Evolutionary conservation across 352 stramenopile species (phyloP), one percentile per base, ranked within the genome.

Genomic region (Globisporangium acanthophoron): DNA sequence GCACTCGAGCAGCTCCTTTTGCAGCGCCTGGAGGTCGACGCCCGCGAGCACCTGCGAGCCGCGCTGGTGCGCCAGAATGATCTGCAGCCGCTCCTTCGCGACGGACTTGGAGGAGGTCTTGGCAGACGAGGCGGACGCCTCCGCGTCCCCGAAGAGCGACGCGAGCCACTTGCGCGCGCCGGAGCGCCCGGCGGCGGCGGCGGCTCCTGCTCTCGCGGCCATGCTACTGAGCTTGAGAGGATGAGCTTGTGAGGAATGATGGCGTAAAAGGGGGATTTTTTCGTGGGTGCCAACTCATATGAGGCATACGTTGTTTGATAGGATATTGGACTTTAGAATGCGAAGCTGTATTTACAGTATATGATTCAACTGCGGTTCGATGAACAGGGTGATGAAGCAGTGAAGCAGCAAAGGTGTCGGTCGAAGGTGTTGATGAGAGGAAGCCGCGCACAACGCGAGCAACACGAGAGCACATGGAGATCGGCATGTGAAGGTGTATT

Each of bases 11-110:
- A 96, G 74, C 62, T 96, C 86, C 54, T 79, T 66, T 59, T 96
- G 86, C 35, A 96, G 71, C 45, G 71, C 79, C 52, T 75, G 68
- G 48, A 96, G 68, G 65, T 96, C 78, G 48, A 96, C 85, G 49
- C 85, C 86, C 5, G 85, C 80, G 35, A 96, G 78, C 69, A 93
- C 77, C 52, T 93, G 85, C 29, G 71, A 88, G 60, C 86, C 86
- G 39, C 86, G 80, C 62, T 96, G 86, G 62, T 96, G 86, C 62
- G 86, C 85, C 39, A 96, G 63, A 52, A 96, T 96, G 66, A 96
- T 96, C 73, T 96, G 86, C 59, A 96, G 66, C 9, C 86, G 80
- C 65, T 96, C 86, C 62, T 95, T 95, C 31, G 80, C 86, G 48
- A 95, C 78, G 0, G 85, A 90, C 61, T 92, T 92, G 66, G 85